Evolutionary conservation across 306 rosid species (phyloP).

Genomic region (Vigna reflexopilosa): DNA sequence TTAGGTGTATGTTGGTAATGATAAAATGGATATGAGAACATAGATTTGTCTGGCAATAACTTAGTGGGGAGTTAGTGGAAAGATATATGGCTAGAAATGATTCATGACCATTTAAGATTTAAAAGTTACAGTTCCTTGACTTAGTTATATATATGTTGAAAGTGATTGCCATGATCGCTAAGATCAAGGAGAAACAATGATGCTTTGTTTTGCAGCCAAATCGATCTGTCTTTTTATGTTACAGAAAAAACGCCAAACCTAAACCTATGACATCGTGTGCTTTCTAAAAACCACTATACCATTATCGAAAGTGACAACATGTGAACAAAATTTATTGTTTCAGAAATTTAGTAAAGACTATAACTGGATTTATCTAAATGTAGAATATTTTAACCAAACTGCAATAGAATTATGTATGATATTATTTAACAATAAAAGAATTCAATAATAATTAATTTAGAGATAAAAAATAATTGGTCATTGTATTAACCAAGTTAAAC

Average conservation of each 20-base stretch:
- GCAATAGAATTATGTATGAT: background rate
- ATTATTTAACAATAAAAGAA: too few species aligned
- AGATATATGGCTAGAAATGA: conserved; percentile 28
- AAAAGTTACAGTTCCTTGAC: background rate
- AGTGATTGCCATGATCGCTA: conserved; percentile 18
- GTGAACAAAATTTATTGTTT: background rate
- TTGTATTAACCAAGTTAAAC: too few species aligned
- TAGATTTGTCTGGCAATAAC: conserved; percentile 43
- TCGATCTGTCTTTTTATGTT: conserved; percentile 7
- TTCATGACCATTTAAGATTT: conserved; percentile 1
- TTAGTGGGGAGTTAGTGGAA: conserved; percentile 44
- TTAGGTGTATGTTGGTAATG: conserved; percentile 39
- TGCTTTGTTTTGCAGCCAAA: background rate
- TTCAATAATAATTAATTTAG: too few species aligned
- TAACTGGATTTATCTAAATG: conserved; percentile 14
- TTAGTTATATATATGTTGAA: background rate
- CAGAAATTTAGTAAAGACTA: background rate
- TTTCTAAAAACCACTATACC: conserved; percentile 1
- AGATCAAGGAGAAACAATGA: background rate
- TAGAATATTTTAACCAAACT: background rate
- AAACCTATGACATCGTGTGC: conserved; percentile 4
- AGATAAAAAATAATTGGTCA: too few species aligned
- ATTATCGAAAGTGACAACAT: background rate
- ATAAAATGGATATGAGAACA: conserved; percentile 30
- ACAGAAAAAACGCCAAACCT: background rate